Evolutionary conservation across 2,329 filamentous ascomycete genomes (phyloP).

Genomic region (Fusarium brevicatenulatum): DNA sequence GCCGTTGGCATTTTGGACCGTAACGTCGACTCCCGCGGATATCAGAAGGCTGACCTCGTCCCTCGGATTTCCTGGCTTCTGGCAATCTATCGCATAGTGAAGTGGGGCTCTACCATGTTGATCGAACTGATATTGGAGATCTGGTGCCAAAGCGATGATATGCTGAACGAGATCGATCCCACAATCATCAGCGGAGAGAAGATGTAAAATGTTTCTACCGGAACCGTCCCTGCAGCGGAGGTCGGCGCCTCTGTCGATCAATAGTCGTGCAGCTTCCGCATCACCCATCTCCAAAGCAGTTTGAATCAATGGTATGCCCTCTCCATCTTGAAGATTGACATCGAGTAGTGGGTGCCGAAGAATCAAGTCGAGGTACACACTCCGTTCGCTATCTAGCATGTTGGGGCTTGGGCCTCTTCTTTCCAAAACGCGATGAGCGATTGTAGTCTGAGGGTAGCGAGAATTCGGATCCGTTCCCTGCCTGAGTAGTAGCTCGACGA

Average conservation of each 20-base stretch:
- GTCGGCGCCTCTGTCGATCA: background rate
- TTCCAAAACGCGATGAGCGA: background rate
- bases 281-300: rapidly evolving
- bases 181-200: background rate
- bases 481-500: rapidly evolving
- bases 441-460: rapidly evolving
- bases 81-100: background rate
- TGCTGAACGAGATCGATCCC: background rate
- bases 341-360: background rate
- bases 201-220: background rate
- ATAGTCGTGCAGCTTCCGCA: background rate
- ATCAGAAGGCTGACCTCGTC: rapidly evolving
- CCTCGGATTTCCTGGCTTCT: rapidly evolving
- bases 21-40: rapidly evolving
- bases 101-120: background rate
- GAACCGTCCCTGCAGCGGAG: background rate
- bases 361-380: background rate
- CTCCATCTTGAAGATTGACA: background rate
- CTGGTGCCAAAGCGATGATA: background rate
- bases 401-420: rapidly evolving
- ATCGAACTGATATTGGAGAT: background rate
- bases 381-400: rapidly evolving
- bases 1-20: background rate
- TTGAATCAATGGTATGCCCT: rapidly evolving
- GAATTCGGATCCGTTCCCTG: background rate